Conservation (phyloP, 257 asterid species). For the Misopates orontium region DNA sequence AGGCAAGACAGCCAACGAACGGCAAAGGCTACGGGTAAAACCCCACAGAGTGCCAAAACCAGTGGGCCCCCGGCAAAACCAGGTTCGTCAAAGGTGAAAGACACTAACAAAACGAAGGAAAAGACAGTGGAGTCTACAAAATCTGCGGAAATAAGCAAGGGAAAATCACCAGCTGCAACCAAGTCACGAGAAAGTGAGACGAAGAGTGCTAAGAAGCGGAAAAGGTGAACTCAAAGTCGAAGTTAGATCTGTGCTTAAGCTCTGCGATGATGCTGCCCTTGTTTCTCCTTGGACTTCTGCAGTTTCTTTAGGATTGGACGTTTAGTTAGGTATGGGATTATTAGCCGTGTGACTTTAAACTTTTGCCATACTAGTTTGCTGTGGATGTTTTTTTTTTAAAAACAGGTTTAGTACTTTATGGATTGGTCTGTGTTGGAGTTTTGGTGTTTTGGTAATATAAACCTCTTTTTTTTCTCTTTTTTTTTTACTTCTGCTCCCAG, state of each 20-base stretch:
- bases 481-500: no score
- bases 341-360: conserved; percentile 7
- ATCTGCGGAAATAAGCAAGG: conserved; percentile 42
- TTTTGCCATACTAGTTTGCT: conserved; percentile 18
- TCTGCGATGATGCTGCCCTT: conserved; percentile 15
- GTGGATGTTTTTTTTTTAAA: conserved; percentile 25
- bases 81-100: conserved; percentile 59
- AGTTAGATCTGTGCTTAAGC: conserved; percentile 13
- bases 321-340: conserved; percentile 23
- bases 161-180: conserved; percentile 38
- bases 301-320: conserved; percentile 30
- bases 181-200: conserved; percentile 55
- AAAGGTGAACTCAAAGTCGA: conserved; percentile 32
- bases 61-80: conserved; percentile 41
- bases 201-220: conserved; percentile 60
- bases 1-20: conserved; percentile 47
- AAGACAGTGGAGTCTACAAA: conserved; percentile 37
- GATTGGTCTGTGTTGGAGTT: conserved; percentile 13
- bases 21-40: conserved; percentile 56
- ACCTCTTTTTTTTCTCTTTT: no score
- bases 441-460: background rate
- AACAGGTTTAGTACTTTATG: conserved; percentile 19
- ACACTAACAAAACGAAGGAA: conserved; percentile 44
- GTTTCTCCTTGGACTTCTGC: conserved; percentile 25
- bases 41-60: conserved; percentile 41